Evolutionary conservation across 225 moss, liverwort and hornwort genomes (phyloP).

Genomic region (Bryum argenteum): DNA sequence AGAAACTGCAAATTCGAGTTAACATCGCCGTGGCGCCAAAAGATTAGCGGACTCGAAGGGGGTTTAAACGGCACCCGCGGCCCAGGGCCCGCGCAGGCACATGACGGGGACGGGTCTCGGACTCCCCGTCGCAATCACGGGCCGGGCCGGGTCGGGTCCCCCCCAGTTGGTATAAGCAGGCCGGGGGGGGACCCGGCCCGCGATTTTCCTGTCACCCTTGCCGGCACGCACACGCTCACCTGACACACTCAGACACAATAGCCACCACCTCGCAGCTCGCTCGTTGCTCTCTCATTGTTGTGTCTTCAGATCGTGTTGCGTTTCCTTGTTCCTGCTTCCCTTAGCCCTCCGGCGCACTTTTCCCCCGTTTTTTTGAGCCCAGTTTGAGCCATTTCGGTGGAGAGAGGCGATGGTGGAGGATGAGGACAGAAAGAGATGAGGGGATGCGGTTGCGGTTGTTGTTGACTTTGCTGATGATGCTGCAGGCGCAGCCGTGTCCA

Average conservation of each 20-base stretch:
- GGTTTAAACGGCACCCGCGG: conserved; percentile 50
- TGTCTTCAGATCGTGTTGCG: conserved; percentile 34
- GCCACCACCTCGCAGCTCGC: conserved; percentile 25
- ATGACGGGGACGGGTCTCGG: conserved; percentile 40
- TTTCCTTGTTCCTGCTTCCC: conserved; percentile 8
- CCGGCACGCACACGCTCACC: conserved; percentile 63
- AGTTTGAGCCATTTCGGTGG: conserved; percentile 17
- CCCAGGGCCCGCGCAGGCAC: conserved; percentile 44
- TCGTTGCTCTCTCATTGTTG: conserved; percentile 19
- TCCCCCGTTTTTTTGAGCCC: conserved; percentile 20
- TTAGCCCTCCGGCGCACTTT: background rate
- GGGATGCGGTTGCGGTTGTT: conserved; percentile 42
- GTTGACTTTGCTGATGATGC: conserved; percentile 43
- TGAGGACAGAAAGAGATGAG: conserved; percentile 46
- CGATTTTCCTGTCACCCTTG: conserved; percentile 43
- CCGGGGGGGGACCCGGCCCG: conserved; percentile 1
- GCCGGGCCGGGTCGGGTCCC: background rate
- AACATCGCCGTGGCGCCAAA: conserved; percentile 45
- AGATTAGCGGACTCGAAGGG: conserved; percentile 39
- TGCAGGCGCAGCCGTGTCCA: conserved; percentile 43
- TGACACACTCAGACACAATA: conserved; percentile 45
- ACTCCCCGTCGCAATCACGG: conserved; percentile 37
- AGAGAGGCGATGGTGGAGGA: conserved; percentile 44
- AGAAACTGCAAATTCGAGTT: conserved; percentile 31
- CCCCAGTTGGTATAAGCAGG: background rate